Percentiles rank a stretch among this genome's conserved stretches.
phyloP scores from a whole-genome alignment of 257 asterid genomes.

The Ligustrum vulgare region DNA sequence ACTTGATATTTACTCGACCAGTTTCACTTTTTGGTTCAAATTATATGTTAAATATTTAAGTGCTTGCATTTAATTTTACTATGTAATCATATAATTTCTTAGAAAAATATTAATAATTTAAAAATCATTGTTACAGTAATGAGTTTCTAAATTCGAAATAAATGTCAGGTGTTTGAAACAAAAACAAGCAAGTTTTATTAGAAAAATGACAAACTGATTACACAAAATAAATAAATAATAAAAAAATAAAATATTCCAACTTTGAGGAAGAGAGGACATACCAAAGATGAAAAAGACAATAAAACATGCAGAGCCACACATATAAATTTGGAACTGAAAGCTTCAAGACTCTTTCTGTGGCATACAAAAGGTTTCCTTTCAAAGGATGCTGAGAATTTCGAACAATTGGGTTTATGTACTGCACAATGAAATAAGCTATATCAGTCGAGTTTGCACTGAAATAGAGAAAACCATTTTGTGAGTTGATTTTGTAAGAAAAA shows the following conservation, averaged over 20 bases:
- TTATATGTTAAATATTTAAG: background rate
- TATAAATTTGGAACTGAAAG: conserved; percentile 96
- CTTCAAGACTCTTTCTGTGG: conserved; percentile 92
- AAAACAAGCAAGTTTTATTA: background rate
- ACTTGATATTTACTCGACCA: background rate
- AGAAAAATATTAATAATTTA: no score
- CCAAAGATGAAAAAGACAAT: conserved; percentile 97
- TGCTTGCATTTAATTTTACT: background rate
- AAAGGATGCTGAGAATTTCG: conserved; percentile 91
- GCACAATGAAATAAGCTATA: conserved; percentile 40
- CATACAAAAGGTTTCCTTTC: conserved; percentile 82
- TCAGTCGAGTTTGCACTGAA: background rate
- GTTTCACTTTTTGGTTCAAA: background rate
- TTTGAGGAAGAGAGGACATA: conserved; percentile 39
- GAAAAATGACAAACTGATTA: conserved; percentile 8
- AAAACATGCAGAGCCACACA: conserved; percentile 99
- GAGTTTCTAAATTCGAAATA: background rate
- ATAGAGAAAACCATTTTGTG: background rate
- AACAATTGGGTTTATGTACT: conserved; percentile 96
- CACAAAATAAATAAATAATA: background rate
- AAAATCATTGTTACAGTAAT: background rate
- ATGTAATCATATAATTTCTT: background rate
- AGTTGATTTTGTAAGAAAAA: conserved; percentile 22
- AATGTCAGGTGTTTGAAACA: conserved; percentile 19
- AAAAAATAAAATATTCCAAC: background rate